phyloP scores from a whole-genome alignment of 345 rosid genomes.

The Xanthoceras sorbifolium region DNA sequence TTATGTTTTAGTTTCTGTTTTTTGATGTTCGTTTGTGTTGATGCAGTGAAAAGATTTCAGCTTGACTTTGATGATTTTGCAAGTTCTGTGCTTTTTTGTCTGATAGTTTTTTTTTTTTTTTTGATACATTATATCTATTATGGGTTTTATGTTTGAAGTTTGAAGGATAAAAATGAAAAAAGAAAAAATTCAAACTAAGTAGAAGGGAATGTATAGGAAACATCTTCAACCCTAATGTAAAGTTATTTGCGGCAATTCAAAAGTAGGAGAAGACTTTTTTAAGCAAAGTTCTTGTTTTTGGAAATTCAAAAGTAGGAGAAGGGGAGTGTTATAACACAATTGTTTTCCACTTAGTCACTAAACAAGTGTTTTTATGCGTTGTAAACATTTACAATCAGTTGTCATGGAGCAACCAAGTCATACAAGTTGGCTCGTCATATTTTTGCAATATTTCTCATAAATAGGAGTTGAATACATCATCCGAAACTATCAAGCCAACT shows the following conservation, averaged over 20 bases:
- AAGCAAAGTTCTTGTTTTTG: background rate
- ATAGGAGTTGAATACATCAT: too few relatives aligned
- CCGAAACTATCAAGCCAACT: too few relatives aligned
- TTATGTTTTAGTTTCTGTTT: background rate
- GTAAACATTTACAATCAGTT: too few relatives aligned
- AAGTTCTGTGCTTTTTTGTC: background rate
- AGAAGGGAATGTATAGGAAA: background rate
- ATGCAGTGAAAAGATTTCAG: background rate
- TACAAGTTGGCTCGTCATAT: too few relatives aligned
- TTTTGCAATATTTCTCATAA: too few relatives aligned
- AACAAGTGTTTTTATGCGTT: too few relatives aligned
- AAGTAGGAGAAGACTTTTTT: too few relatives aligned
- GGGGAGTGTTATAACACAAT: too few relatives aligned
- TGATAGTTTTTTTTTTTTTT: background rate
- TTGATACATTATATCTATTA: background rate
- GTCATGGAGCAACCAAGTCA: too few relatives aligned
- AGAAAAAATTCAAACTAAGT: background rate
- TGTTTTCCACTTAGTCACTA: too few relatives aligned
- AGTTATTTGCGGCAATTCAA: background rate
- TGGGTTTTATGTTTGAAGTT: background rate
- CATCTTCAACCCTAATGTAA: background rate
- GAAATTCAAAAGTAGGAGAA: too few relatives aligned
- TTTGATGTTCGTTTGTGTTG: constrained; percentile 1
- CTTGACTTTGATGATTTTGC: constrained; percentile 5
- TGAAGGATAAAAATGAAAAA: background rate